These are phyloP conservation scores for Apiospora kogelbergensis DNA, from an alignment of 2,329 filamentous ascomycete species.

Conservation along the genomic window DNA sequence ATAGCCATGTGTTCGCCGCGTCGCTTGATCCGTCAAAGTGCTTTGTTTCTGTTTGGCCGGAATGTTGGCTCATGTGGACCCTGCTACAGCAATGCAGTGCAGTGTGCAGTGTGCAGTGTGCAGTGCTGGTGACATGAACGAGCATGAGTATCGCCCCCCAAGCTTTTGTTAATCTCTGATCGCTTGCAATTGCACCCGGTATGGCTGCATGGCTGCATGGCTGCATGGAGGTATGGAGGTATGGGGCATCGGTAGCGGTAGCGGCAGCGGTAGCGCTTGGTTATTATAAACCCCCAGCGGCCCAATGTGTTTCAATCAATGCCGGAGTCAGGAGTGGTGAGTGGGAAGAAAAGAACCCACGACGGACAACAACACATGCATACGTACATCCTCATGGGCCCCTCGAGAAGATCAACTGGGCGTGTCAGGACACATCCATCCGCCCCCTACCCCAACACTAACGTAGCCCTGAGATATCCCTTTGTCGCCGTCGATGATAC, in stretches of 20 bases:
- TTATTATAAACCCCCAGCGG: not conserved
- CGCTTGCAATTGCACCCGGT: not conserved
- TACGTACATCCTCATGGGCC: not conserved
- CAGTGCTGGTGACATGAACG: constrained; percentile 1
- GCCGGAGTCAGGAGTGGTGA: too few relatives aligned
- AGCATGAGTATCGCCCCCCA: not conserved
- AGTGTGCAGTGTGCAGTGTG: too few relatives aligned
- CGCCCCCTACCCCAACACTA: not conserved
- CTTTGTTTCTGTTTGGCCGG: constrained; percentile 1
- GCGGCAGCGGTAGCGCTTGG: not conserved
- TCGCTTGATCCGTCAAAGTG: not conserved
- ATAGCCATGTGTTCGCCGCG: not conserved
- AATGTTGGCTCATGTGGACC: not conserved
- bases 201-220: too few relatives aligned
- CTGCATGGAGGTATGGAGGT: not conserved
- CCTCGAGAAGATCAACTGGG: not conserved
- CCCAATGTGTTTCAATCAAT: not conserved
- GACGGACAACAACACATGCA: not conserved
- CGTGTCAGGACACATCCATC: constrained; percentile 1
- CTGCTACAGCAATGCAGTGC: not conserved
- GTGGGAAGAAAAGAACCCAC: not conserved
- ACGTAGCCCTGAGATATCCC: not conserved
- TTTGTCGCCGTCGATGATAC: not conserved
- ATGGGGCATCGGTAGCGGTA: not conserved
- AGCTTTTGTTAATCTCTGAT: constrained; percentile 4